Evolutionary conservation across 2,329 filamentous ascomycete genomes (phyloP).

Genomic region (Aspergillus flavus): DNA sequence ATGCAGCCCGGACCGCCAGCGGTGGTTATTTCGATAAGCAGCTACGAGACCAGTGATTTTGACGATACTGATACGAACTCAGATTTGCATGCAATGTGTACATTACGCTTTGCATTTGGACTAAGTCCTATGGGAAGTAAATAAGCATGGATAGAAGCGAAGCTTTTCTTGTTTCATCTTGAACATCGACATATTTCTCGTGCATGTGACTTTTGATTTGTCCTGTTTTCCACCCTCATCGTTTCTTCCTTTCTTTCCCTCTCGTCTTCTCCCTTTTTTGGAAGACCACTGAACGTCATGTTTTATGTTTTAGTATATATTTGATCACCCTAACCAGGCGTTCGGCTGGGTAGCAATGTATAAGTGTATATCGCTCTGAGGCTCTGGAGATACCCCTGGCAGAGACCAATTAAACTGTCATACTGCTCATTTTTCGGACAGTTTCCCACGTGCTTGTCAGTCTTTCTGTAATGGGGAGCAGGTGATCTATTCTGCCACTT

Average conservation of each 20-base stretch:
- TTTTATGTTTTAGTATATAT: neutral
- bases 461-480: neutral
- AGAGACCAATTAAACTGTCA: neutral
- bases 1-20: conserved; percentile 40
- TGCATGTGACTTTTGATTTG: conserved; percentile 1
- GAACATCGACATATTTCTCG: conserved; percentile 4
- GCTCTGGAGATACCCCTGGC: neutral
- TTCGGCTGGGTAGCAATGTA: neutral
- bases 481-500: neutral
- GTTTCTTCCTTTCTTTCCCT: neutral
- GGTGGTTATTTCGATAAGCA: conserved; percentile 43
- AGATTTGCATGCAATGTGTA: conserved; percentile 16
- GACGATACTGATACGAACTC: conserved; percentile 22
- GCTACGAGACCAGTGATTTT: conserved; percentile 27
- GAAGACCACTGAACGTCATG: neutral
- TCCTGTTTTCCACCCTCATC: no score
- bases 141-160: conserved; percentile 23
- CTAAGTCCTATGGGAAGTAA: conserved; percentile 19
- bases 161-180: conserved; percentile 7
- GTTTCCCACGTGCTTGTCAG: neutral
- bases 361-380: neutral
- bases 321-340: neutral
- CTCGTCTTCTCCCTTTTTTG: neutral
- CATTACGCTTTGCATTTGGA: conserved; percentile 12
- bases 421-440: neutral